Conservation (phyloP, 2,329 filamentous ascomycete genomes). For the Cytospora schulzeri region DNA sequence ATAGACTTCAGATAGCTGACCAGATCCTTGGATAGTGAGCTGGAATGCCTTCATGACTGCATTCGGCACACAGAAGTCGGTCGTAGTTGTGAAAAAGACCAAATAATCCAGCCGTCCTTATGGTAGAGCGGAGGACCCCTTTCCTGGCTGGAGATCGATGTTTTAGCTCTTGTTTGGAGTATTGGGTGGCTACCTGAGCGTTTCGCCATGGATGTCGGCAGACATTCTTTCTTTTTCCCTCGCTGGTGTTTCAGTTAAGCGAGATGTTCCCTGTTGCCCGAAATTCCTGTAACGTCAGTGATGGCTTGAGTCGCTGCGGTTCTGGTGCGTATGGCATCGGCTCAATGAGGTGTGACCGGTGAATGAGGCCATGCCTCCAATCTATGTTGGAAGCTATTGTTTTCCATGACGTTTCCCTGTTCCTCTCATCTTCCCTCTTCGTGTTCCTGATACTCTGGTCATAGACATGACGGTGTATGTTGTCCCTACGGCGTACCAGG, state of each 20-base stretch:
- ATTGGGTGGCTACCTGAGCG: background rate
- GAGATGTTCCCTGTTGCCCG: background rate
- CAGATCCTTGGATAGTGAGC: conserved; percentile 8
- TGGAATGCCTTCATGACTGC: conserved; percentile 24
- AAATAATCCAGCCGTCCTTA: conserved; percentile 4
- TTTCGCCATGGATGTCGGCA: background rate
- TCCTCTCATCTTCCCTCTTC: background rate
- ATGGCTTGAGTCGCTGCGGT: background rate
- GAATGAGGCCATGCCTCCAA: background rate
- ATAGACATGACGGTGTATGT: background rate
- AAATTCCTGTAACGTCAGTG: background rate
- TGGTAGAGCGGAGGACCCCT: no score
- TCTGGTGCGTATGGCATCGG: background rate
- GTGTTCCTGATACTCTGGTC: background rate
- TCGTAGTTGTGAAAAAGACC: conserved; percentile 16
- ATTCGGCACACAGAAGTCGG: conserved; percentile 20
- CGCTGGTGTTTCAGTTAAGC: background rate
- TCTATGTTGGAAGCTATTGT: background rate
- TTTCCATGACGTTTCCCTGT: background rate
- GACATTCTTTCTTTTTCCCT: background rate
- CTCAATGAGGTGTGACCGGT: background rate
- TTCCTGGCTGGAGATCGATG: background rate
- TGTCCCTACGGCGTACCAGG: background rate
- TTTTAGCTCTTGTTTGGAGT: background rate
- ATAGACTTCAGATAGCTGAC: background rate